Base-by-base conservation (phyloP, 1,284 basidiomycete species). In the Sanguinoderma infundibulare region DNA sequence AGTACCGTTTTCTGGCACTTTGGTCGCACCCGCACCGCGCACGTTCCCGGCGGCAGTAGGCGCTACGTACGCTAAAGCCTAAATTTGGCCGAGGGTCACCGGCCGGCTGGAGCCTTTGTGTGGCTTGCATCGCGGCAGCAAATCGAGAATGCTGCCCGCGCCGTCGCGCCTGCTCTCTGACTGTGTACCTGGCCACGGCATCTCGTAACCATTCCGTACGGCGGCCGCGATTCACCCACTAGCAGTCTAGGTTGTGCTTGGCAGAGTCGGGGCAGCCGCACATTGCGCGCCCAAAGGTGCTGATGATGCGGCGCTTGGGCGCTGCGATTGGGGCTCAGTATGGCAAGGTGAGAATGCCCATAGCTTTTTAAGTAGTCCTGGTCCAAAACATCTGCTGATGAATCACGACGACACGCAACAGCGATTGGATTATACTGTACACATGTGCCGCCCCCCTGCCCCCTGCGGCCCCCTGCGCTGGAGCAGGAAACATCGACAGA, bases 71-170 rank as follows among this genome's bases (percentile, higher is more conserved):
- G 12, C 46, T 47, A 3, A 32, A 39, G 12, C 34, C 47, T 47
- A 20, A n/a, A 36, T 35, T n/a, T 62, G 57, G 61, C 24, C 49
- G 47, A 10, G 15, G 44, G n/a, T 52, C 55, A 44, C 64, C 64
- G 46, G 36, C 36, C 12, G 20, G 30, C 17, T 47, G 64, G 64
- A 65, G 64, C 52, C 64, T 62, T 55, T 62, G 17, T 61, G 62
- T 62, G 60, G 62, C 61, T n/a, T 34, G 55, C 53, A 39, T 56
- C 42, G 47, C 60, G 60, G 52, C 34, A 3, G 52, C 58, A 59
- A 54, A 54, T n/a, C n/a, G n/a, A n/a, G n/a, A n/a, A n/a, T n/a
- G n/a, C n/a, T 22, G 35, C 32, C 32, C 35, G 36, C 32, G 22
- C 20, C 32, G 35, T 34, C 20, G 50, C 34, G 47, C 34, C 30